phyloP scores from a whole-genome alignment of 441 rosid genomes.

The Corymbia citriodora region DNA sequence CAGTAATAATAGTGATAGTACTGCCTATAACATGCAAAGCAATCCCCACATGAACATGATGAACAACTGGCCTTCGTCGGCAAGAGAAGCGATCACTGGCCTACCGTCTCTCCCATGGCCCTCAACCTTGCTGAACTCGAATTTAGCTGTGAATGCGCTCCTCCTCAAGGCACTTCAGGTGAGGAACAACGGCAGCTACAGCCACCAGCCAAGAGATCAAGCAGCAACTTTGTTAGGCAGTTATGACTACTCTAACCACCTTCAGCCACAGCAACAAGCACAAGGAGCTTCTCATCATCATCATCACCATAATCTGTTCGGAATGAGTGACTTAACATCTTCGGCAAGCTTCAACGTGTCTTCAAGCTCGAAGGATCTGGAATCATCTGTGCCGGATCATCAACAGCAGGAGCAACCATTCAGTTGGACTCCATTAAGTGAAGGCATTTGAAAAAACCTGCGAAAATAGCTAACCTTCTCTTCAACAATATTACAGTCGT shows the following conservation, averaged over 20 bases:
- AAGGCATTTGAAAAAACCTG: background rate
- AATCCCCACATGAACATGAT: background rate
- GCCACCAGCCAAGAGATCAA: background rate
- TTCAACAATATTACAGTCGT: background rate
- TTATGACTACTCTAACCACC: background rate
- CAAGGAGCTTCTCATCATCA: background rate
- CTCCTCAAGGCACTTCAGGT: background rate
- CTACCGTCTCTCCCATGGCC: background rate
- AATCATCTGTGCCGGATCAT: background rate
- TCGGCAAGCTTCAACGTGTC: background rate
- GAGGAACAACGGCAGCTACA: background rate
- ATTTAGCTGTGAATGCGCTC: background rate
- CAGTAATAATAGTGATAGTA: background rate
- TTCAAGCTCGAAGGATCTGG: background rate
- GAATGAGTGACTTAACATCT: background rate
- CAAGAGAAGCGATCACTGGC: background rate
- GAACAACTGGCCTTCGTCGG: background rate
- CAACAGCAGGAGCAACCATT: conserved; percentile 3
- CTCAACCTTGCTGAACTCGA: background rate
- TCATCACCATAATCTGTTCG: background rate
- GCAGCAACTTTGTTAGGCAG: background rate
- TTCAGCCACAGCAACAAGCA: background rate
- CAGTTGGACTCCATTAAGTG: background rate
- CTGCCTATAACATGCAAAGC: background rate
- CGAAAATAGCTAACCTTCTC: background rate